Conservation (phyloP, 2,329 filamentous ascomycete genomes). For the Aspergillus sergii region DNA sequence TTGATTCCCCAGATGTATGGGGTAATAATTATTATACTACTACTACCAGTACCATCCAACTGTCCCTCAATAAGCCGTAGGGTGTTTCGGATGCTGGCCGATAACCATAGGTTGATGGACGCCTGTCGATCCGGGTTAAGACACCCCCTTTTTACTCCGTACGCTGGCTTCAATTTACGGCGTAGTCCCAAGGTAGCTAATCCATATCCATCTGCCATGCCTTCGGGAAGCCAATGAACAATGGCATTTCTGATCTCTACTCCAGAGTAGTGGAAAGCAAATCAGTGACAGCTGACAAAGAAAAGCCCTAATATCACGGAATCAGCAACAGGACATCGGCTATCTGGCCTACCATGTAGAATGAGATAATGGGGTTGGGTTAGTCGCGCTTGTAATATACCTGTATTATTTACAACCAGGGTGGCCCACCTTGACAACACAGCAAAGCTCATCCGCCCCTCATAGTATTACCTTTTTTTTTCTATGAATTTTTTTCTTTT, state of each 20-base stretch:
- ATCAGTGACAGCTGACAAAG: not conserved
- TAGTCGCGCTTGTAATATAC: not conserved
- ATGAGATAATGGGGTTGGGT: not conserved
- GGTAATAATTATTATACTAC: constrained; percentile 4
- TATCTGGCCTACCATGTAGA: not conserved
- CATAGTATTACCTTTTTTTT: not conserved
- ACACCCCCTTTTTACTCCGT: constrained; percentile 5
- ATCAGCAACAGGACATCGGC: not conserved
- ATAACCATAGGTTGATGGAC: constrained; percentile 11
- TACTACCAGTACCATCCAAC: not conserved
- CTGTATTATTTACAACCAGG: constrained; percentile 7
- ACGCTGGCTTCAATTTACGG: not conserved
- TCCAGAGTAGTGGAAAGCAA: not conserved
- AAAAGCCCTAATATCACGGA: constrained; percentile 1
- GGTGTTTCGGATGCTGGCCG: constrained; percentile 21
- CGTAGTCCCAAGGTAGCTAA: not conserved
- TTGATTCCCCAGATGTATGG: constrained; percentile 14
- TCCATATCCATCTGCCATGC: not conserved
- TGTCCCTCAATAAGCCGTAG: not conserved
- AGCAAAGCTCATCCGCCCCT: constrained; percentile 11
- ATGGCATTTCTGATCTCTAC: not conserved
- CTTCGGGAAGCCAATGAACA: not conserved
- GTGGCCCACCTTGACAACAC: constrained; percentile 19
- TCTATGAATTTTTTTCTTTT: not conserved
- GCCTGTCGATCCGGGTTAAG: constrained; percentile 17